Conservation (phyloP, 75 land plant genomes). For the Azolla pinnata region DNA sequence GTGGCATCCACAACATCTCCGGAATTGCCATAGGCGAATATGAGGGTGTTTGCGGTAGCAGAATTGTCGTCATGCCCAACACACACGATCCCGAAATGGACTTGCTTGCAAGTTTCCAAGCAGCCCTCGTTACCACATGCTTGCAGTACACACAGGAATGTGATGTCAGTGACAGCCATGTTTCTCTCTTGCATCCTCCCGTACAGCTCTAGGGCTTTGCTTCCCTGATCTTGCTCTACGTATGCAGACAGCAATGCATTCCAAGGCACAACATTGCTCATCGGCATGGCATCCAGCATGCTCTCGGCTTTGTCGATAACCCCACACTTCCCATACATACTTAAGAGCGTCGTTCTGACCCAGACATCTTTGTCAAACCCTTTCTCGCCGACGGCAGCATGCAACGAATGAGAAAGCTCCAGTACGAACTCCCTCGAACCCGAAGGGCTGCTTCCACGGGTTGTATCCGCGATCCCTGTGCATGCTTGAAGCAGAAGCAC, state of each 20-base stretch:
- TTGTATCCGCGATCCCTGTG: no score
- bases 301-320: slow-evolving; percentile 30
- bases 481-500: background rate
- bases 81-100: slow-evolving; percentile 5
- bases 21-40: background rate
- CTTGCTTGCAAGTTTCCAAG: slow-evolving; percentile 2
- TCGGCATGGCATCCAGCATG: slow-evolving; percentile 31
- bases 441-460: no score
- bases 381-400: background rate
- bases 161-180: slow-evolving; percentile 15
- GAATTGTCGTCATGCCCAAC: background rate
- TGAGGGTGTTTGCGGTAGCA: background rate
- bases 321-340: slow-evolving; percentile 43
- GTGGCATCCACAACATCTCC: background rate
- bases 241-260: slow-evolving; percentile 50
- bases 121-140: slow-evolving; percentile 6
- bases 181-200: slow-evolving; percentile 24
- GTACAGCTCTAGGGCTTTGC: slow-evolving; percentile 25
- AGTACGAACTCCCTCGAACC: background rate
- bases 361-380: slow-evolving; percentile 23
- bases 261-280: slow-evolving; percentile 41
- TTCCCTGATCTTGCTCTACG: slow-evolving; percentile 33
- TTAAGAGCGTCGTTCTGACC: slow-evolving; percentile 22
- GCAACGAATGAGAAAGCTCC: background rate
- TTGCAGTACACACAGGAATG: slow-evolving; percentile 6